Percentiles rank a stretch among this genome's conserved stretches.
phyloP scores from a whole-genome alignment of 2,329 filamentous ascomycete genomes.

The Cladophialophora psammophila region DNA sequence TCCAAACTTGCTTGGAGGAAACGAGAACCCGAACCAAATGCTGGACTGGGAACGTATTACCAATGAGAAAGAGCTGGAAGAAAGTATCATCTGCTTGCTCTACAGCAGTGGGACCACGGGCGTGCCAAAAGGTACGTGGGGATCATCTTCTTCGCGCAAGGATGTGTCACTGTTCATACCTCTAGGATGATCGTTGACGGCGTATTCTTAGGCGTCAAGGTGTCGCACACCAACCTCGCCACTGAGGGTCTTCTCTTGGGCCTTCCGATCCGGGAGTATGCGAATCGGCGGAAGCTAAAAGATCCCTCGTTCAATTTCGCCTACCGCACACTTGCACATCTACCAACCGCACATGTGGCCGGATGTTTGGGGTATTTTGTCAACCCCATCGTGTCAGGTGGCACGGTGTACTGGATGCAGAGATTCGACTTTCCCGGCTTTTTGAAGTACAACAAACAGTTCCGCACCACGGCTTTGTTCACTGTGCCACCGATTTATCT shows the following conservation, averaged over 20 bases:
- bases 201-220: conserved; percentile 44
- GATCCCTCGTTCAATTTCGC: conserved; percentile 42
- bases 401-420: conserved; percentile 68
- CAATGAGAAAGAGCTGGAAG: conserved; percentile 55
- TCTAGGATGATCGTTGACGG: not conserved
- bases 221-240: conserved; percentile 55
- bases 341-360: conserved; percentile 57
- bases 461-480: conserved; percentile 63
- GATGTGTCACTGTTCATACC: not conserved
- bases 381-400: conserved; percentile 56
- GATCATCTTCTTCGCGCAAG: not conserved
- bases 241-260: conserved; percentile 47
- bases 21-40: conserved; percentile 36
- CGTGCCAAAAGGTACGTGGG: conserved; percentile 41
- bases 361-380: conserved; percentile 58
- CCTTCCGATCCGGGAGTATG: conserved; percentile 39
- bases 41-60: conserved; percentile 64
- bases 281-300: conserved; percentile 42
- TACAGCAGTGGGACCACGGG: conserved; percentile 46
- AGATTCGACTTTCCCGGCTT: conserved; percentile 66
- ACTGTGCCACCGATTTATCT: conserved; percentile 69
- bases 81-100: conserved; percentile 50
- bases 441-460: conserved; percentile 59
- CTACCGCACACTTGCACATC: conserved; percentile 54
- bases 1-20: conserved; percentile 21